These are phyloP conservation scores for Alternaria arborescens DNA, from an alignment of 2,329 filamentous ascomycete species.

Conservation along the genomic window DNA sequence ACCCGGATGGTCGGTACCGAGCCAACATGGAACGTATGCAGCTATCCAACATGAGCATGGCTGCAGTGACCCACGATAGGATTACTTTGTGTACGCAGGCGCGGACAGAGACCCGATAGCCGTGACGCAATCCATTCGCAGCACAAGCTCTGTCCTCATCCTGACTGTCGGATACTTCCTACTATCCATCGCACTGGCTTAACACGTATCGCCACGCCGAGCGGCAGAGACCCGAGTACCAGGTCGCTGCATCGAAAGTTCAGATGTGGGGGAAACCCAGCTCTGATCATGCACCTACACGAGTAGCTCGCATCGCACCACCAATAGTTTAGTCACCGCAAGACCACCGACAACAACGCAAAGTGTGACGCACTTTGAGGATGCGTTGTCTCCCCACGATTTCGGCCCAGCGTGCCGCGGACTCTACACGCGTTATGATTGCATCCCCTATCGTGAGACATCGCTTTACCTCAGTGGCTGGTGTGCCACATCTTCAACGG, in stretches of 20 bases:
- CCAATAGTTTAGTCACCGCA: conserved; percentile 12
- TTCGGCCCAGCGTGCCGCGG: conserved; percentile 16
- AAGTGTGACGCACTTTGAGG: conserved; percentile 17
- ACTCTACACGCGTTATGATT: conserved; percentile 8
- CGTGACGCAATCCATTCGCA: conserved; percentile 33
- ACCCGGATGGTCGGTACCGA: not conserved
- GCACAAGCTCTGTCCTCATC: conserved; percentile 32
- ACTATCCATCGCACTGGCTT: conserved; percentile 32
- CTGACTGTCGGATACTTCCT: conserved; percentile 42
- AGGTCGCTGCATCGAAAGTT: conserved; percentile 37
- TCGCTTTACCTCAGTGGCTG: conserved; percentile 31
- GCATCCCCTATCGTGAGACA: conserved; percentile 27
- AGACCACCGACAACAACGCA: conserved; percentile 18
- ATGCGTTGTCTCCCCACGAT: conserved; percentile 1
- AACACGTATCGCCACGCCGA: conserved; percentile 37
- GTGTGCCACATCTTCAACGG: conserved; percentile 38
- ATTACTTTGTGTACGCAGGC: conserved; percentile 25
- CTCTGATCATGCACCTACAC: conserved; percentile 37
- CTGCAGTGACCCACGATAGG: conserved; percentile 4
- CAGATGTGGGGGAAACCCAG: conserved; percentile 38
- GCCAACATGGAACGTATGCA: conserved; percentile 2
- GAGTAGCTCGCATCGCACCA: conserved; percentile 41
- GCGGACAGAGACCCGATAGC: conserved; percentile 36
- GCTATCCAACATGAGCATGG: not conserved
- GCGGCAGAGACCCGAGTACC: conserved; percentile 39